Evolutionary conservation across 2,329 filamentous ascomycete species (phyloP).

Genomic region (Venturia carpophila): DNA sequence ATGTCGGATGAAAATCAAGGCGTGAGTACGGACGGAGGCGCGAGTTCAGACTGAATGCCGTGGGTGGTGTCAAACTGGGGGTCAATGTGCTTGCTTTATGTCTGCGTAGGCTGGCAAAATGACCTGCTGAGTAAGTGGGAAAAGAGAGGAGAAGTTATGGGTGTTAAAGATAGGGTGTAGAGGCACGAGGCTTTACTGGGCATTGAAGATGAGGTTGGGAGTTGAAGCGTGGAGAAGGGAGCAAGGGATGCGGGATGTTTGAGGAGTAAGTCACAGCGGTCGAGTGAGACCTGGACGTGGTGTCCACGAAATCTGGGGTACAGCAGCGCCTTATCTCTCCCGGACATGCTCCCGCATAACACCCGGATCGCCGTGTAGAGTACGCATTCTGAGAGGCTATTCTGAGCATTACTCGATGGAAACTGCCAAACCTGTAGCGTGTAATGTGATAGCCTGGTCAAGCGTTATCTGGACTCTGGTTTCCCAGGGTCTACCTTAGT

Average conservation of each 20-base stretch:
- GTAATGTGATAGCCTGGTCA: neutral
- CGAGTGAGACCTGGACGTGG: neutral
- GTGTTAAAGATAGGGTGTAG: neutral
- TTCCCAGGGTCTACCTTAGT: neutral
- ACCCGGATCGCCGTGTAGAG: neutral
- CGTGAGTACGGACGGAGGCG: neutral
- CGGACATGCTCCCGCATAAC: neutral
- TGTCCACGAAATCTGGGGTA: slow-evolving; percentile 12
- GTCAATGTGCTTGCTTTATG: neutral
- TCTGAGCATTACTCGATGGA: slow-evolving; percentile 13
- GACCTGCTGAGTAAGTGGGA: neutral
- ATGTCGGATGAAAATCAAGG: slow-evolving; percentile 10
- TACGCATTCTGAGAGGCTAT: neutral
- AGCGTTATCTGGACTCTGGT: neutral
- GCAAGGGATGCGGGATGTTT: slow-evolving; percentile 13
- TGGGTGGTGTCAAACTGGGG: neutral
- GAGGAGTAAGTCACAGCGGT: neutral
- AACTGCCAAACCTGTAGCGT: neutral
- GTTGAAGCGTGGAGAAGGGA: neutral
- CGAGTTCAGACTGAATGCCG: neutral
- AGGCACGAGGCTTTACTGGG: neutral
- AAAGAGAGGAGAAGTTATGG: neutral
- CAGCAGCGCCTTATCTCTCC: slow-evolving; percentile 12
- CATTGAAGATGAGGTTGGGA: neutral
- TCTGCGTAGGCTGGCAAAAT: neutral